phyloP scores from a whole-genome alignment of 2,329 filamentous ascomycete species.

The Trichophyton verrucosum region DNA sequence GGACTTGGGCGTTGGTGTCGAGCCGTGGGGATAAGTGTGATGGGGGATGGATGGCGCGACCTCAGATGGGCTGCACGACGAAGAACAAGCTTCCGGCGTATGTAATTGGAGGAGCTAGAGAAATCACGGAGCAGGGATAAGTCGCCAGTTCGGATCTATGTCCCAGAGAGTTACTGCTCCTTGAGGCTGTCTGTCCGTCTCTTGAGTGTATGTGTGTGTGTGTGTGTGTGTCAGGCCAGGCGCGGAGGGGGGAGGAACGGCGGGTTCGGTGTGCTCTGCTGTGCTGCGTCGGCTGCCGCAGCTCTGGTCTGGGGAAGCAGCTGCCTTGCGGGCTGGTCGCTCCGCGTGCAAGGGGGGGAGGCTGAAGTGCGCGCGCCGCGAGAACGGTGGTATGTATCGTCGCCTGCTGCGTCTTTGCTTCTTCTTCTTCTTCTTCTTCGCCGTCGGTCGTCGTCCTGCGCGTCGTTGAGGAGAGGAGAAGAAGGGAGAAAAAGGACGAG shows the following conservation, averaged over 20 bases:
- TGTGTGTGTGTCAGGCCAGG: neutral
- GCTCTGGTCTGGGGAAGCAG: neutral
- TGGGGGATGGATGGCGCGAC: constrained; percentile 6
- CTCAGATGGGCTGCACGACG: constrained; percentile 4
- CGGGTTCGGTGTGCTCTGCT: neutral
- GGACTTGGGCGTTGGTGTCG: constrained; percentile 10
- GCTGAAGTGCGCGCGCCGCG: neutral
- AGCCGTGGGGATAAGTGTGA: constrained; percentile 3
- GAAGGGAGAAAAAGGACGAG: neutral
- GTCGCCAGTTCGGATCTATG: neutral
- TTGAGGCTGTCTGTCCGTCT: neutral
- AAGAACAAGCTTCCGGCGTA: constrained; percentile 1
- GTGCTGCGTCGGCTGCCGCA: neutral
- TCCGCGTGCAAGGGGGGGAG: neutral
- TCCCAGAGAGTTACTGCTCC: constrained; percentile 3
- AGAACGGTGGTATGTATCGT: neutral
- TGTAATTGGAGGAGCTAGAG: constrained; percentile 3
- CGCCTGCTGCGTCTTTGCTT: neutral
- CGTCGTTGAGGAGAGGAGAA: neutral
- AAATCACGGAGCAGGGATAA: constrained; percentile 7
- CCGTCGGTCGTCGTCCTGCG: neutral
- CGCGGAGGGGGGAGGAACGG: neutral
- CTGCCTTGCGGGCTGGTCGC: neutral
- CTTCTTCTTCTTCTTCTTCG: neutral
- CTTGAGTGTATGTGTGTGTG: neutral